A percentile compares a stretch with the other conserved stretches of the same genome.
phyloP scores from a whole-genome alignment of 116 monocot species.

The Cymodocea nodosa region DNA sequence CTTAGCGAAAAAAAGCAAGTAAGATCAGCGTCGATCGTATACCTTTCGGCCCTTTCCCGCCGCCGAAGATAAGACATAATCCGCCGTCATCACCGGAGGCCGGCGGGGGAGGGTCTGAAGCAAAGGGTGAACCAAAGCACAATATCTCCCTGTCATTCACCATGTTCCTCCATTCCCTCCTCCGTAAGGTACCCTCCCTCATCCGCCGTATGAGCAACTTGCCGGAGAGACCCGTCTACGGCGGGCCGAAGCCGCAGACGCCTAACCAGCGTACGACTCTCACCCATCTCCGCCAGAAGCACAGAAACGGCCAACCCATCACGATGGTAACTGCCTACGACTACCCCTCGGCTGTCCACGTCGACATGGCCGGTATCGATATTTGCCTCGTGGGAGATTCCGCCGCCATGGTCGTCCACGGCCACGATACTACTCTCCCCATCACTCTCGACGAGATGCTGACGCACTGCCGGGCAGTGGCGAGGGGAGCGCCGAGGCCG shows the following conservation, averaged over 20 bases:
- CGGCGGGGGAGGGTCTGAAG: no score
- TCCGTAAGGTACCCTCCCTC: neutral
- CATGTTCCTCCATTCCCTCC: no score
- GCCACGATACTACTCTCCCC: constrained; percentile 93
- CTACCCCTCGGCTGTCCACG: constrained; percentile 84
- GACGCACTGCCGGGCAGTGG: constrained; percentile 80
- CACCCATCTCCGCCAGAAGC: constrained; percentile 58
- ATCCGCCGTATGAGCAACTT: constrained; percentile 48
- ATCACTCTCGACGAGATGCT: constrained; percentile 90
- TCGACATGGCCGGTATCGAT: constrained; percentile 71
- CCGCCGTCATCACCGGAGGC: no score
- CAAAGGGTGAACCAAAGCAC: no score
- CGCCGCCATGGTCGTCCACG: constrained; percentile 97
- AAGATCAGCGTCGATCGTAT: no score
- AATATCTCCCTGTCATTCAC: no score
- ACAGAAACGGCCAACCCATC: constrained; percentile 59
- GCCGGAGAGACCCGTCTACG: constrained; percentile 78
- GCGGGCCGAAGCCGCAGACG: constrained; percentile 64
- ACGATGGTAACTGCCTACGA: constrained; percentile 97
- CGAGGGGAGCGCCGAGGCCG: constrained; percentile 66
- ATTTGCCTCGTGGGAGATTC: constrained; percentile 91
- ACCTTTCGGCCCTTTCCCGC: no score
- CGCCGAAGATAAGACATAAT: no score
- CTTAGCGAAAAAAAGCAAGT: no score
- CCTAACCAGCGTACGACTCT: constrained; percentile 41